Conservation (phyloP, 805 yeast genomes). For the Teunomyces pallodes region DNA sequence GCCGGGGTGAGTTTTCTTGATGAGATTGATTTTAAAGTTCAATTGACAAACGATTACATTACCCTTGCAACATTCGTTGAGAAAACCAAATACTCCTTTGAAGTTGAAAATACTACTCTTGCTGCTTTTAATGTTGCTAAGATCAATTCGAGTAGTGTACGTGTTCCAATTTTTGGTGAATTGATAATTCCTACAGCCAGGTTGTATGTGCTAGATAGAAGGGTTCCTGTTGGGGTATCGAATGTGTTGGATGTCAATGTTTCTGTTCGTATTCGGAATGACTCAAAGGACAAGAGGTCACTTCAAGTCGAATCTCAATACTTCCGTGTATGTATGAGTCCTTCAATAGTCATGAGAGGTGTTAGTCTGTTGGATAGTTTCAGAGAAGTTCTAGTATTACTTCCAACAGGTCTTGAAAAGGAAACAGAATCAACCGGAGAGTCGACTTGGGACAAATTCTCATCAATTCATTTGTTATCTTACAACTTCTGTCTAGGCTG, state of each 20-base stretch:
- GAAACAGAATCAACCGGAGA: background rate
- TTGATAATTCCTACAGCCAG: conserved; percentile 41
- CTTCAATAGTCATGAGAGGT: conserved; percentile 44
- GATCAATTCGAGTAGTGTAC: conserved; percentile 1
- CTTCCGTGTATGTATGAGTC: conserved; percentile 57
- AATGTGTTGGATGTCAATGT: conserved; percentile 45
- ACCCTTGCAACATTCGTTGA: conserved; percentile 34
- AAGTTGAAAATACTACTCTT: conserved; percentile 28
- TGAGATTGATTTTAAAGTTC: conserved; percentile 20
- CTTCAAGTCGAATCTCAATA: conserved; percentile 58
- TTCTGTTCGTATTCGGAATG: conserved; percentile 42
- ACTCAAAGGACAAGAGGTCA: conserved; percentile 33
- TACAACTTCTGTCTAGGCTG: conserved; percentile 76
- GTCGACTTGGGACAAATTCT: conserved; percentile 25
- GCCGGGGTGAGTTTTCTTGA: background rate
- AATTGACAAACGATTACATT: conserved; percentile 31
- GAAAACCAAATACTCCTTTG: conserved; percentile 33
- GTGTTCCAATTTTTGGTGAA: conserved; percentile 37
- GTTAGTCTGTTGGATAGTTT: conserved; percentile 32
- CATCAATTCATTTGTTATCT: conserved; percentile 57
- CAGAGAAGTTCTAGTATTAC: background rate
- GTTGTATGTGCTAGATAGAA: conserved; percentile 38
- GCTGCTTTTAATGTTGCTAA: conserved; percentile 23
- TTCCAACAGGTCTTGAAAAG: background rate
- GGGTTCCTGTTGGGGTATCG: conserved; percentile 40